Evolutionary conservation across 257 asterid species (phyloP).

Genomic region (Solanum gracilifrons): DNA sequence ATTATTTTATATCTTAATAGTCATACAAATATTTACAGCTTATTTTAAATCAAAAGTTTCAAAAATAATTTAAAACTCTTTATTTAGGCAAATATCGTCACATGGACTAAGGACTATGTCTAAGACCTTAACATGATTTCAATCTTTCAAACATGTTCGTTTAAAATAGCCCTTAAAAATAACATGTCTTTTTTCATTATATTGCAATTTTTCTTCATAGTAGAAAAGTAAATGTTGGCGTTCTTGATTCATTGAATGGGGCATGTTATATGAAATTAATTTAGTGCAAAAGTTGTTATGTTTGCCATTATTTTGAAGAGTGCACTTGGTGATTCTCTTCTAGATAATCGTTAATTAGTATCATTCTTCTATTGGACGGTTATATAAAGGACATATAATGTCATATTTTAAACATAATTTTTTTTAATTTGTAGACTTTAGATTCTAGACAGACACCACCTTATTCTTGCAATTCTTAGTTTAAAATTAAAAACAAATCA

Average conservation of each 20-base stretch:
- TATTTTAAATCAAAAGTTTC: not conserved
- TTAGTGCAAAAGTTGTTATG: not conserved
- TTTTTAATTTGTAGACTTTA: not conserved
- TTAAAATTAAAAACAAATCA: slow-evolving; percentile 11
- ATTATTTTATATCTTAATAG: not conserved
- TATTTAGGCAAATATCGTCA: not conserved
- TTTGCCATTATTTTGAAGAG: not conserved
- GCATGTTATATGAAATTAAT: not conserved
- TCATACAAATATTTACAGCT: not conserved
- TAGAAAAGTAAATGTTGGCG: not conserved
- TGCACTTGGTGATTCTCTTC: slow-evolving; percentile 18
- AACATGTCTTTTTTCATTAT: not conserved
- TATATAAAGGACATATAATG: slow-evolving; percentile 9
- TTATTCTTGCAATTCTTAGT: slow-evolving; percentile 21
- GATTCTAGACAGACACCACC: slow-evolving; percentile 26
- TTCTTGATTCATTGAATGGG: slow-evolving; percentile 12
- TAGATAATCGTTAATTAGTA: slow-evolving; percentile 8
- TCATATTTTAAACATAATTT: not conserved
- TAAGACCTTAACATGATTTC: not conserved
- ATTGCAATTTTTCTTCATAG: not conserved
- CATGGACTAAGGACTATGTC: not conserved
- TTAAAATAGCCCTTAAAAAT: not conserved
- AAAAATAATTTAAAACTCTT: not conserved
- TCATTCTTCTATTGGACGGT: slow-evolving; percentile 32
- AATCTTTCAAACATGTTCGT: not conserved